Evolutionary conservation across 2,329 filamentous ascomycete species (phyloP).

Genomic region (Onygenales sp.): DNA sequence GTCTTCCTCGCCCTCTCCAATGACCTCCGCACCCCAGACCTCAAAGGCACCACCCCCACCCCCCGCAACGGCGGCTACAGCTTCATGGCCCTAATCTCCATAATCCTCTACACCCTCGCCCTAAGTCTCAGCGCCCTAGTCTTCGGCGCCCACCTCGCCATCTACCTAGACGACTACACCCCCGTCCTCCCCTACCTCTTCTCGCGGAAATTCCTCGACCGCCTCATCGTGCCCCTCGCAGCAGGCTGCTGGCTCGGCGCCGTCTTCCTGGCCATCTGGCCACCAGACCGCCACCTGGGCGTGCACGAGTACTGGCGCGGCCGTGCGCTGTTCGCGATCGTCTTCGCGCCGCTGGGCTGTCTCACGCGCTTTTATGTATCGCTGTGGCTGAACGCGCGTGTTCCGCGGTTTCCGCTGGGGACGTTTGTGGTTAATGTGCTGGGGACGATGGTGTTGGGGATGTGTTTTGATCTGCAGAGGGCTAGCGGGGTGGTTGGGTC

Average conservation of each 20-base stretch:
- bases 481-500: conserved; percentile 39
- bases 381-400: conserved; percentile 57
- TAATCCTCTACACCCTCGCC: conserved; percentile 62
- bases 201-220: conserved; percentile 55
- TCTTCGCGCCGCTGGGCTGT: conserved; percentile 76
- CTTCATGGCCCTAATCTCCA: conserved; percentile 69
- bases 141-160: conserved; percentile 65
- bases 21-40: conserved; percentile 49
- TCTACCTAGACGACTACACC: conserved; percentile 47
- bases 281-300: conserved; percentile 45
- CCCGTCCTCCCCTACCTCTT: conserved; percentile 52
- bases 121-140: conserved; percentile 62
- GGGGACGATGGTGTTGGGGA: conserved; percentile 64
- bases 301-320: conserved; percentile 60
- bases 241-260: conserved; percentile 71
- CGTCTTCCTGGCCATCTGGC: conserved; percentile 60
- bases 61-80: conserved; percentile 65
- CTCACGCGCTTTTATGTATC: conserved; percentile 65
- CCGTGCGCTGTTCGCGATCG: conserved; percentile 62
- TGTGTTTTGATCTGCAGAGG: conserved; percentile 72
- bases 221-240: conserved; percentile 52
- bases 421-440: conserved; percentile 76
- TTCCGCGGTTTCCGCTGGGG: conserved; percentile 66
- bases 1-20: conserved; percentile 72
- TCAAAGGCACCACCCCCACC: conserved; percentile 40